Percentiles rank a stretch among this genome's conserved stretches.
Evolutionary conservation across 1,284 basidiomycete genomes (phyloP).

Genomic region (Rhodotorula sp.): DNA sequence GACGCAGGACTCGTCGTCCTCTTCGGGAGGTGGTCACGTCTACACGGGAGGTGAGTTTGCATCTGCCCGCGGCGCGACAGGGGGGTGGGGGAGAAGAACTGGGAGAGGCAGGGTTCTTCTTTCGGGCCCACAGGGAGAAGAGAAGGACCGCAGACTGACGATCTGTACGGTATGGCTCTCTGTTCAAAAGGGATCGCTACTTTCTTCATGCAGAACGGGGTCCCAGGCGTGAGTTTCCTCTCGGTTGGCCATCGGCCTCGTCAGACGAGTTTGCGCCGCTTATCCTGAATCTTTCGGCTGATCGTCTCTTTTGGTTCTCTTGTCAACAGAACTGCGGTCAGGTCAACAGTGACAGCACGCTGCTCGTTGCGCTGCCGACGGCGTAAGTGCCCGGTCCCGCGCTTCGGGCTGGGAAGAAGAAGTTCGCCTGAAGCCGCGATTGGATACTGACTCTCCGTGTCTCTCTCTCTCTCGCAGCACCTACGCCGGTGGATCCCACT

Average conservation of each 20-base stretch:
- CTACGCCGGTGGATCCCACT: slow-evolving; percentile 23
- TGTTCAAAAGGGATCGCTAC: background rate
- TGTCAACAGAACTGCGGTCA: slow-evolving; percentile 5
- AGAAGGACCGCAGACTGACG: background rate
- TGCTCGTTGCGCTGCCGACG: slow-evolving; percentile 22
- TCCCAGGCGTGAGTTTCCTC: slow-evolving; percentile 8
- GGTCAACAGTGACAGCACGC: slow-evolving; percentile 24
- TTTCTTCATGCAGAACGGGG: slow-evolving; percentile 25
- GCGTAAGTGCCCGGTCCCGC: background rate
- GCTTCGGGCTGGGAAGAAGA: no score
- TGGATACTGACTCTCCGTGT: background rate
- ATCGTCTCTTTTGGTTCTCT: no score
- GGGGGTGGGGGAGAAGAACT: no score
- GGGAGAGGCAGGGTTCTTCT: no score
- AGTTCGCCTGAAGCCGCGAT: no score
- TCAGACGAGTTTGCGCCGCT: no score
- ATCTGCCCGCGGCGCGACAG: no score
- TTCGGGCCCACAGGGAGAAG: background rate
- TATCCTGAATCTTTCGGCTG: no score
- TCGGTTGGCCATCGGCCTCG: background rate
- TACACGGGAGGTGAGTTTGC: slow-evolving; percentile 8
- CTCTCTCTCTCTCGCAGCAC: background rate
- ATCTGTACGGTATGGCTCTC: background rate
- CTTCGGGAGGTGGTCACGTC: background rate
- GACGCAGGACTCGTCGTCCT: slow-evolving; percentile 3